Evolutionary conservation across 2,329 filamentous ascomycete genomes (phyloP).

Genomic region (Sporothrix schenckii): DNA sequence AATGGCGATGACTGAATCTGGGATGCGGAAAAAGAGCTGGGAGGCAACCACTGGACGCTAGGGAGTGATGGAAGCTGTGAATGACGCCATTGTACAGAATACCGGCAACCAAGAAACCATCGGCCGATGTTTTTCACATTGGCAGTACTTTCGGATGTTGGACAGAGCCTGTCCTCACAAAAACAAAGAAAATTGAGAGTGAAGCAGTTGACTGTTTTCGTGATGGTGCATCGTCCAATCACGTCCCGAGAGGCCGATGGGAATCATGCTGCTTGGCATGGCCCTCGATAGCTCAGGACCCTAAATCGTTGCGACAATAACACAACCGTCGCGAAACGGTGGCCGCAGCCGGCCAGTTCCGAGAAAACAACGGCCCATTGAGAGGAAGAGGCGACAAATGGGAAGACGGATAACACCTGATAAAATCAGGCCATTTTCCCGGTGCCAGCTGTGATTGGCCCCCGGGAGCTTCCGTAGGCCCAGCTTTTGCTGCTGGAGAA

Average conservation of each 20-base stretch:
- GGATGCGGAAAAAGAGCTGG: not conserved
- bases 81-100: not conserved
- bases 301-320: not conserved
- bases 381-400: slow-evolving; percentile 26
- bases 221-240: slow-evolving; percentile 15
- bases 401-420: slow-evolving; percentile 27
- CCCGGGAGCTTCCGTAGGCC: not conserved
- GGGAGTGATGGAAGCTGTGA: not conserved
- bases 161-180: no score
- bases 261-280: not conserved
- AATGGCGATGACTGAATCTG: not conserved
- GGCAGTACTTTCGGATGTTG: not conserved
- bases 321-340: slow-evolving; percentile 19
- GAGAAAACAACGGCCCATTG: slow-evolving; percentile 32
- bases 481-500: not conserved
- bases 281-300: not conserved
- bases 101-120: not conserved
- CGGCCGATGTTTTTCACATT: not conserved
- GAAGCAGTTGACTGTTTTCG: slow-evolving; percentile 4
- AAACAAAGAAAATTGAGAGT: not conserved
- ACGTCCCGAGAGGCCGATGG: no score
- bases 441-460: slow-evolving; percentile 19
- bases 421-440: slow-evolving; percentile 32
- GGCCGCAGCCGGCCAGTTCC: slow-evolving; percentile 30
- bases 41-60: not conserved